Percentiles rank a stretch among this genome's conserved stretches.
Conservation (phyloP, 345 rosid species). For the Citrus australasica region DNA sequence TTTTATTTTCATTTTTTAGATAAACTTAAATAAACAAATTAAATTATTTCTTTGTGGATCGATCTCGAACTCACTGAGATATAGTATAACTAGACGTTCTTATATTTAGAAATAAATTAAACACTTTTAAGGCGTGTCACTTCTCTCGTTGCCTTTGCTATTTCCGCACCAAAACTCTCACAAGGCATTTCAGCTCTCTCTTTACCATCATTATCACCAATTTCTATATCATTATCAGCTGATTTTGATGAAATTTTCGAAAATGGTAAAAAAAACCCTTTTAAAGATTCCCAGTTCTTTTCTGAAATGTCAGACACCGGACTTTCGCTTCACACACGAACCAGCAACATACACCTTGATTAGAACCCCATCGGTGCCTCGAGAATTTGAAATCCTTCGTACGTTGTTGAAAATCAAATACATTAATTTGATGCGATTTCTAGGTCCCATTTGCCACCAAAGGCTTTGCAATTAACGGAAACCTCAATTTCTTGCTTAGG, state of each 20-base stretch:
- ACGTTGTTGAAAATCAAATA: constrained; percentile 36
- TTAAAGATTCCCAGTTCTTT: constrained; percentile 32
- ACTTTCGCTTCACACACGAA: constrained; percentile 47
- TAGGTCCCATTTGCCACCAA: constrained; percentile 49
- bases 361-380: constrained; percentile 47
- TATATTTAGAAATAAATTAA: too few relatives aligned
- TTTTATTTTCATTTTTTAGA: too few relatives aligned
- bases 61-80: too few relatives aligned
- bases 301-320: constrained; percentile 49
- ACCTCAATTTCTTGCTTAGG: constrained; percentile 12
- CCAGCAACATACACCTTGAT: constrained; percentile 66
- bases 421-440: constrained; percentile 42
- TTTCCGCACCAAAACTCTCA: too few relatives aligned
- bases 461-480: constrained; percentile 58
- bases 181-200: constrained; percentile 15
- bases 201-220: constrained; percentile 10
- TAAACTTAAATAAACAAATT: too few relatives aligned
- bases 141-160: too few relatives aligned
- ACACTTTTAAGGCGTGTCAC: too few relatives aligned
- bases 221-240: constrained; percentile 15
- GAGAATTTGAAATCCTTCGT: constrained; percentile 38
- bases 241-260: constrained; percentile 51
- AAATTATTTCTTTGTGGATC: too few relatives aligned
- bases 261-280: constrained; percentile 44
- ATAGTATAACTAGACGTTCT: too few relatives aligned